Evolutionary conservation across 2,329 filamentous ascomycete species (phyloP).

Genomic region (Paraconiothyrium brasiliense): DNA sequence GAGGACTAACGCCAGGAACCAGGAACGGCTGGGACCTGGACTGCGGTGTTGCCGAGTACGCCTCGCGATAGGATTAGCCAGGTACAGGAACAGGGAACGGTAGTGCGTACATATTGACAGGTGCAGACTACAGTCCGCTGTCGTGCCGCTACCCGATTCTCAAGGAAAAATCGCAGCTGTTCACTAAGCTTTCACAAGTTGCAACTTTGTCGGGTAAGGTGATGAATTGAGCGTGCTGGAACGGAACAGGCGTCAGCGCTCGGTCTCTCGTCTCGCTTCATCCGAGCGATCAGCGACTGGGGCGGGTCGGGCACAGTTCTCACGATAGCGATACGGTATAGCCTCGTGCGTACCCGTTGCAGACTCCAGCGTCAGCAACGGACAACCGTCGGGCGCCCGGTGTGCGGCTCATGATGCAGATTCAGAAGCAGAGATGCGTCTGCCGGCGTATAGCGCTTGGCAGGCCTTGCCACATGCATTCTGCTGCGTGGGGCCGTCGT

Average conservation of each 20-base stretch:
- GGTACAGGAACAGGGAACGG: constrained; percentile 21
- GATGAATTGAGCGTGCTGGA: constrained; percentile 35
- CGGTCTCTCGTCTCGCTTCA: constrained; percentile 41
- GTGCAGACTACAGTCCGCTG: constrained; percentile 30
- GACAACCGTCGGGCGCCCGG: constrained; percentile 18
- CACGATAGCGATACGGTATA: constrained; percentile 33
- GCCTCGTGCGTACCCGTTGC: constrained; percentile 5
- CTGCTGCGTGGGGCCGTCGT: constrained; percentile 8
- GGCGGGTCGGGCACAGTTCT: constrained; percentile 34
- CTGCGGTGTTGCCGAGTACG: constrained; percentile 36
- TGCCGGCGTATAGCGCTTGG: constrained; percentile 11
- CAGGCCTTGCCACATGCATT: constrained; percentile 5
- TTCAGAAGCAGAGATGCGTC: constrained; percentile 13
- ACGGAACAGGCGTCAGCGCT: constrained; percentile 40
- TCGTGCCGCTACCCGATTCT: constrained; percentile 14
- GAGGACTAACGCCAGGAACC: constrained; percentile 15
- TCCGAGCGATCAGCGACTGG: constrained; percentile 46
- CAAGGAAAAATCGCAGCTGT: constrained; percentile 19
- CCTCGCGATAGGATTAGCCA: constrained; percentile 26
- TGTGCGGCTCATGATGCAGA: constrained; percentile 19
- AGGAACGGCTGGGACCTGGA: constrained; percentile 29
- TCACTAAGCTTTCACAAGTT: constrained; percentile 1
- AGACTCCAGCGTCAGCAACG: constrained; percentile 20
- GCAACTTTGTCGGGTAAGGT: neutral
- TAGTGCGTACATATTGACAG: constrained; percentile 38